Conservation (phyloP, 805 yeast species). For the Saturnispora galanensis region DNA sequence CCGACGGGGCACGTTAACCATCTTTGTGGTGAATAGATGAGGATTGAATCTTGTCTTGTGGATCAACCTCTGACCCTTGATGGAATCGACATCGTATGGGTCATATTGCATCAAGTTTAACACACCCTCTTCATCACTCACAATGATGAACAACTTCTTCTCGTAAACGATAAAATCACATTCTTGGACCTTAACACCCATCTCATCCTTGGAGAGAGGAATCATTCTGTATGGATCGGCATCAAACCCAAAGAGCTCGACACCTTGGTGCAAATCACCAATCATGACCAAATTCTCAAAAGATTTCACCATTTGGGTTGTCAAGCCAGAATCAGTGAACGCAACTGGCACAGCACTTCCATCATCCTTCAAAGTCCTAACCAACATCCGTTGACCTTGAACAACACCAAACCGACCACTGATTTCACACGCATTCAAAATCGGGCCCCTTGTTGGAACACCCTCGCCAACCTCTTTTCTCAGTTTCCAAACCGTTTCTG, state of each 20-base stretch:
- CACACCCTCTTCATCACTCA: conserved; percentile 58
- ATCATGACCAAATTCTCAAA: conserved; percentile 73
- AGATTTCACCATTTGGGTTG: conserved; percentile 68
- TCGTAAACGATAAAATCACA: conserved; percentile 72
- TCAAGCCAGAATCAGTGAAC: conserved; percentile 77
- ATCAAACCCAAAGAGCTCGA: conserved; percentile 81
- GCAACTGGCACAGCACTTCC: conserved; percentile 88
- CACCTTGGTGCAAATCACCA: conserved; percentile 71
- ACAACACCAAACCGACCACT: conserved; percentile 76
- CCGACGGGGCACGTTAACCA: conserved; percentile 37
- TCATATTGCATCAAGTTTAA: conserved; percentile 76
- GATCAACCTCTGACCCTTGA: conserved; percentile 68
- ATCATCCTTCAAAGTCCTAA: conserved; percentile 68
- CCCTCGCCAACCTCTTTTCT: conserved; percentile 59
- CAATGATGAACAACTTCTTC: conserved; percentile 54
- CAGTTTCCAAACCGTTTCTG: conserved; percentile 72
- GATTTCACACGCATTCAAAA: conserved; percentile 63
- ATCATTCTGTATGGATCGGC: conserved; percentile 91
- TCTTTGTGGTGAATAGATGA: conserved; percentile 49
- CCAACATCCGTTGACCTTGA: conserved; percentile 76
- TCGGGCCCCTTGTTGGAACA: conserved; percentile 66
- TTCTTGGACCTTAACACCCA: conserved; percentile 49
- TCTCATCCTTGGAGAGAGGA: conserved; percentile 63
- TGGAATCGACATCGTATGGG: conserved; percentile 81
- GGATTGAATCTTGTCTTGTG: conserved; percentile 61